Percentiles rank a stretch among this genome's conserved stretches.
These are phyloP conservation scores for Primulina huaijiensis DNA, from an alignment of 257 asterid genomes.

Conservation along the genomic window DNA sequence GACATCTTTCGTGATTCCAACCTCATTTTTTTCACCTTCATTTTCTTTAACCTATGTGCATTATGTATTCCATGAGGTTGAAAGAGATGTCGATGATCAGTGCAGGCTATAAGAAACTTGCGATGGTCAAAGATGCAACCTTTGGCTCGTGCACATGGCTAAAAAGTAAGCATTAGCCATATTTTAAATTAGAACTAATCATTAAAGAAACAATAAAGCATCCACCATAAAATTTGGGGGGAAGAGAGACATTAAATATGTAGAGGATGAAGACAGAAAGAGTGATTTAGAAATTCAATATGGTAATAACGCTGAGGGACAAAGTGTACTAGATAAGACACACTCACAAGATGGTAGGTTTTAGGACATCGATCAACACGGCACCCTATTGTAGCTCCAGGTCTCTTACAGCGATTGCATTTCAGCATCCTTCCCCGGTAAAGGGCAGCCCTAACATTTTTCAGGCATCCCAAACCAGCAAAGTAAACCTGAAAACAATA, in stretches of 20 bases:
- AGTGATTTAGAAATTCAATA: conserved; percentile 5
- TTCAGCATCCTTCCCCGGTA: conserved; percentile 90
- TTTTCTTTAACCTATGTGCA: conserved; percentile 55
- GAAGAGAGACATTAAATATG: background rate
- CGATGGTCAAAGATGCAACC: conserved; percentile 96
- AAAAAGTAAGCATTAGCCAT: conserved; percentile 26
- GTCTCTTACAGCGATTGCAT: conserved; percentile 93
- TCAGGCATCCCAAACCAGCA: conserved; percentile 98
- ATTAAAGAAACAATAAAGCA: conserved; percentile 12
- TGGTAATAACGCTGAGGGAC: conserved; percentile 10
- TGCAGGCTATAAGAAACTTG: conserved; percentile 96
- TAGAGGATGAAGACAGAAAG: background rate
- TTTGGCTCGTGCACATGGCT: conserved; percentile 97
- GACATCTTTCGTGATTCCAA: conserved; percentile 69
- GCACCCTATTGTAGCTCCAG: conserved; percentile 99
- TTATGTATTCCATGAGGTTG: conserved; percentile 81
- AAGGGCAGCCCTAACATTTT: conserved; percentile 97
- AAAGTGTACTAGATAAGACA: background rate
- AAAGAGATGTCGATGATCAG: conserved; percentile 83
- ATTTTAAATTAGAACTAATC: conserved; percentile 8
- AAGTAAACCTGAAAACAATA: conserved; percentile 71
- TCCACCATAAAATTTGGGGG: background rate
- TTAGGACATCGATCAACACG: conserved; percentile 99
- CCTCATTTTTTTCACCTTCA: conserved; percentile 72
- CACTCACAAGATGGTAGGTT: conserved; percentile 93